Evolutionary conservation across 805 yeast genomes (phyloP), one percentile per base, ranked within the genome.

Genomic region (Candida tammaniensis): DNA sequence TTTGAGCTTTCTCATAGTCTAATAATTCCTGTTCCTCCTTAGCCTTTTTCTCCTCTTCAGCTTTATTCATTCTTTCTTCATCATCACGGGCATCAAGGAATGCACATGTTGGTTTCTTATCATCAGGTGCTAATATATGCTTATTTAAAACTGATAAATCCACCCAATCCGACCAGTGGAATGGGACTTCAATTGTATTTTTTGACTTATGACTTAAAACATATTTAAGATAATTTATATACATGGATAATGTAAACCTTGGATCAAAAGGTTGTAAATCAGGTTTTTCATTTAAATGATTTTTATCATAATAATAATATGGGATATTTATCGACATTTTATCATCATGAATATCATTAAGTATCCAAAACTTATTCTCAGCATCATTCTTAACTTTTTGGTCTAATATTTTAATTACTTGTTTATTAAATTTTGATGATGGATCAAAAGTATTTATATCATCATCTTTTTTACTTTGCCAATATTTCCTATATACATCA

Each of bases 121-220:
- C 21, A 4, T 34, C 39, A 16, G 52, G 45, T 2, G 55, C 51
- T 25, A 50, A 44, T 9, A 53, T 31, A 40, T 66, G 49, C 30
- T 64, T 59, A 30, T 62, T 55, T 40, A 72, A 52, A 16, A 58
- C 55, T 6, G 67, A 60, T 55, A 74, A 56, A 38, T 74, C 78
- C 4, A 65, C 62, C 72, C 79, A 75, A 48, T 76, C 81, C 37
- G 61, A 62, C 81, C 80, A 76, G 43, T 74, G 74, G 53, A 76
- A 75, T 1, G 74, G 72, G 6, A 46, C 46, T 40, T 39, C 21
- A 27, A 35, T 27, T 33, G 24, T 30, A 9, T 29, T 20, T 1
- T 30, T 37, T 2, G 33, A 13, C 8, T 27, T 20, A n/a, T n/a
- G n/a, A 8, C 18, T 27, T 12, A 42, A 23, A 4, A 27, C n/a